Percentiles rank a stretch among this genome's conserved stretches.
phyloP scores from a whole-genome alignment of 495 filamentous ascomycete genomes.

The Thozetella sp. region DNA sequence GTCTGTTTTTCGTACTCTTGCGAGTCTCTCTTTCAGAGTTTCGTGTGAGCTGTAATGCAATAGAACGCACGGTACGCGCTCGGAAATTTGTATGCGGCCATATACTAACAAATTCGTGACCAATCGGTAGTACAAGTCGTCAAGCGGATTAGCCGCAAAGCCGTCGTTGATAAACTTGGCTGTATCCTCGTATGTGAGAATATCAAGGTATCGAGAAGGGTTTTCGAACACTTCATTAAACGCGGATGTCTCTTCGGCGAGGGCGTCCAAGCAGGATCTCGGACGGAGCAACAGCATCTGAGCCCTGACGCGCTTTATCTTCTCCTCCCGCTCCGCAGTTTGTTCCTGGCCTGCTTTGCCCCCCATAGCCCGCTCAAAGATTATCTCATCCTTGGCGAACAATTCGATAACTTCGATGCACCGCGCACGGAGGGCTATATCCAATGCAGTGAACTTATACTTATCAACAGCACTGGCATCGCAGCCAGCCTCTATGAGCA shows the following conservation, averaged over 20 bases:
- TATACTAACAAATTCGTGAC: neutral
- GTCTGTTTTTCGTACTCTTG: constrained; percentile 1
- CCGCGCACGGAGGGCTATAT: constrained; percentile 7
- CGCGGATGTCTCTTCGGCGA: neutral
- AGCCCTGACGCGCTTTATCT: neutral
- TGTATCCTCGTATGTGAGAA: neutral
- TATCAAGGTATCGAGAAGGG: neutral
- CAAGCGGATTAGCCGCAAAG: neutral
- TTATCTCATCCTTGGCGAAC: constrained; percentile 9
- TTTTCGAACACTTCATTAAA: neutral
- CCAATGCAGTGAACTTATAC: constrained; percentile 2
- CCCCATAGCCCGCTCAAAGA: neutral
- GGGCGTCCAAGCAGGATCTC: neutral
- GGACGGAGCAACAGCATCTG: neutral
- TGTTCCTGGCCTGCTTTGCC: neutral
- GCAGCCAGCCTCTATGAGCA: neutral
- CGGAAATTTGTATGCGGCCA: neutral
- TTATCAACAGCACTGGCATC: neutral
- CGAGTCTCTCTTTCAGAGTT: neutral
- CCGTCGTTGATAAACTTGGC: neutral
- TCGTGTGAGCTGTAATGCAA: neutral
- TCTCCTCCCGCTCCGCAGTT: neutral
- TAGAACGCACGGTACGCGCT: neutral
- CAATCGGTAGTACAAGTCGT: neutral
- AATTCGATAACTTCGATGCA: constrained; percentile 4